A percentile compares a stretch with the other conserved stretches of the same genome.
These are phyloP conservation scores for Xanthoconium separans DNA, from an alignment of 1,284 basidiomycete genomes.

Conservation along the genomic window DNA sequence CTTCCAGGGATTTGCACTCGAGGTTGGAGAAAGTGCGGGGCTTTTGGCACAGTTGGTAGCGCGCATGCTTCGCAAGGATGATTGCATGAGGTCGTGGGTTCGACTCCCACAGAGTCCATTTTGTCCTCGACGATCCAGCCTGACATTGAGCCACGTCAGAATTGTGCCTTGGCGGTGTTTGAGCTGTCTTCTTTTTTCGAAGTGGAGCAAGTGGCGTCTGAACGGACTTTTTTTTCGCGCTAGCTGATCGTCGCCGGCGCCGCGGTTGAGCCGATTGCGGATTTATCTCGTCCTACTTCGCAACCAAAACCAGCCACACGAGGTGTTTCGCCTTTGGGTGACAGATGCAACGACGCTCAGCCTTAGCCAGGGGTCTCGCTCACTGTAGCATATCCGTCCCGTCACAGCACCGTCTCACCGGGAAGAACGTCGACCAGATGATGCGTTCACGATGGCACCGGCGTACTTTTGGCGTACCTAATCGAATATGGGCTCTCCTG, in stretches of 20 bases:
- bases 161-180: too few relatives aligned
- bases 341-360: constrained; percentile 57
- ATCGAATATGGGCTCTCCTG: constrained; percentile 73
- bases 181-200: background rate
- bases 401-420: constrained; percentile 34
- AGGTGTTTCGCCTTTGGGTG: background rate
- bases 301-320: constrained; percentile 5
- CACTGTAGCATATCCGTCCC: constrained; percentile 49
- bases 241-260: background rate
- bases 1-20: background rate
- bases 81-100: constrained; percentile 40
- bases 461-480: constrained; percentile 59
- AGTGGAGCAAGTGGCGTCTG: background rate
- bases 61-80: constrained; percentile 36
- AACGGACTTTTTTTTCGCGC: background rate
- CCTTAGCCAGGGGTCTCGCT: constrained; percentile 44
- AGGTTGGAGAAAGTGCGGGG: background rate
- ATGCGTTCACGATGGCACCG: constrained; percentile 47
- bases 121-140: constrained; percentile 12
- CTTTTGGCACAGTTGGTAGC: constrained; percentile 41
- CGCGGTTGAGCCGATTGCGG: background rate
- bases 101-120: constrained; percentile 39
- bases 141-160: too few relatives aligned
- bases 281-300: background rate
- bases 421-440: constrained; percentile 42